Evolutionary conservation across 768 basidiomycete species (phyloP), one percentile per base, ranked within the genome.

Genomic region (Podaxis sp.): DNA sequence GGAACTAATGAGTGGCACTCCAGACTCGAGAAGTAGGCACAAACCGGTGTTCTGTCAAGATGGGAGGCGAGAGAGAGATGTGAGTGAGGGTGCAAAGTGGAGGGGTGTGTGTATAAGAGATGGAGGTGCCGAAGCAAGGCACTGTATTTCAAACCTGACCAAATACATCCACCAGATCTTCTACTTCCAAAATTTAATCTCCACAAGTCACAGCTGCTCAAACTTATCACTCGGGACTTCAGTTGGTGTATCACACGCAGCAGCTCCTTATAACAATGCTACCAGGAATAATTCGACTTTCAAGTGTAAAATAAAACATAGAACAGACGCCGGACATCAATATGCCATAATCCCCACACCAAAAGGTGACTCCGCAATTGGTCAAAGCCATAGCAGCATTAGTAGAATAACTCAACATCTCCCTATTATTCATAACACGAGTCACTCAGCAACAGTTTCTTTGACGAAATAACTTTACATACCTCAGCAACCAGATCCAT

Each of bases 401-500:
- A 82, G 73, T 82, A 82, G 70, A 74, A 79, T 71, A 87, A 72
- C 71, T 87, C 86, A 69, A 85, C 84, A 73, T 86, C 88, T 41
- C 84, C 89, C 82, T 82, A 66, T 36, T 65, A 56, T 63, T 52
- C 67, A 62, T 64, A 49, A 66, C 67, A 30, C 56, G 67, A 65
- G 57, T 54, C 56, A 52, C 63, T 59, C 60, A 38, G 37, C 26
- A 62, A 37, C 49, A 49, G 20, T 17, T 22, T 44, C 36, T 62
- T 53, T n/a, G 56, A 52, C 58, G 59, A 64, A 62, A 60, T 50
- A 46, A 67, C 69, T 49, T 49, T 13, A 74, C 77, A 65, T 58
- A 83, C 87, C 81, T 91, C 91, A 30, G 93, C 91, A 67, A 94
- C 92, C 73, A 91, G 79, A 78, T 98, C 96, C 88, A 97, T 92